Evolutionary conservation across 75 land plant genomes (phyloP).

Genomic region (Selaginella tamariscina): DNA sequence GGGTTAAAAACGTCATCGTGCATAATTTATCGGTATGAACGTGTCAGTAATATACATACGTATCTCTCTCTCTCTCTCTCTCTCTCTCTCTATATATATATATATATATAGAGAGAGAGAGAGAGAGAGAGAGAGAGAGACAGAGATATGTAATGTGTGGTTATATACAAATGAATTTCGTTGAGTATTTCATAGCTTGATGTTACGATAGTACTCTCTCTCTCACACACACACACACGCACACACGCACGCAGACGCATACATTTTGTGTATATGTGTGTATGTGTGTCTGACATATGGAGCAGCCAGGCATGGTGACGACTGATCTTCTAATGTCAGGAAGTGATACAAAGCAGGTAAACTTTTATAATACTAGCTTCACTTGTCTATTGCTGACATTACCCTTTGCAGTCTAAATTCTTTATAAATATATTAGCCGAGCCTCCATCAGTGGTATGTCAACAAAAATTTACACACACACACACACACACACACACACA

Average conservation of each 20-base stretch:
- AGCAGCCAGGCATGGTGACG: constrained; percentile 99
- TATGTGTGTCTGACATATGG: too few species aligned
- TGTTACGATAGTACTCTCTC: too few species aligned
- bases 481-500: neutral
- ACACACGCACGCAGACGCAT: too few species aligned
- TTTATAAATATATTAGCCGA: constrained; percentile 94
- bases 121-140: constrained; percentile 14
- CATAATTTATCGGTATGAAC: constrained; percentile 82
- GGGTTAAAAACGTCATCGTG: constrained; percentile 74
- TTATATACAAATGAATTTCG: neutral
- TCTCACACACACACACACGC: too few species aligned
- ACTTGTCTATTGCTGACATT: neutral
- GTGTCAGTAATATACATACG: too few species aligned
- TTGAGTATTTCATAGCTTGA: too few species aligned
- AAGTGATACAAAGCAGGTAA: constrained; percentile 77
- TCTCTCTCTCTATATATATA: too few species aligned
- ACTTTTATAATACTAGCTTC: neutral
- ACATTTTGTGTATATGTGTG: too few species aligned
- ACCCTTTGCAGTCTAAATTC: constrained; percentile 70
- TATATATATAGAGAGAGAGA: too few species aligned
- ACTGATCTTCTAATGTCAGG: constrained; percentile 99
- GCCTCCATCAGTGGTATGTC: constrained; percentile 77
- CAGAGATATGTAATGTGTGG: neutral
- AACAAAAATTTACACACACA: neutral
- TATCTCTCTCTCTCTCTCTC: neutral